phyloP scores from a whole-genome alignment of 2,329 filamentous ascomycete genomes.

The Akanthomyces lecanii region DNA sequence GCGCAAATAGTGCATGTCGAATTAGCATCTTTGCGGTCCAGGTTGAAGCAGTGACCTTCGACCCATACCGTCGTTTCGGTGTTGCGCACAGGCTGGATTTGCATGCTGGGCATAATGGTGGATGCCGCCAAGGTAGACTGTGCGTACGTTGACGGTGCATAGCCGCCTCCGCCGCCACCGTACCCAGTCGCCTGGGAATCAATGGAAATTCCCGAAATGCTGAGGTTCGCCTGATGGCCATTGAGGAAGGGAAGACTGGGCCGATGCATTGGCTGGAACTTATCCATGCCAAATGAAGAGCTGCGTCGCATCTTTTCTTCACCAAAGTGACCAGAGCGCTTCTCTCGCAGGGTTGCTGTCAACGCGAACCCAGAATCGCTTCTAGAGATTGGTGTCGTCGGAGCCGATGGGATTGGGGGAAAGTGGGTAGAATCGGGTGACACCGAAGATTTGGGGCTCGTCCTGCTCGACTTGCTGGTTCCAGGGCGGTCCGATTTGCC shows the following conservation, averaged over 20 bases:
- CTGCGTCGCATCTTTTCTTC: slow-evolving; percentile 78
- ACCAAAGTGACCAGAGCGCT: slow-evolving; percentile 86
- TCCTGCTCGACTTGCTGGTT: slow-evolving; percentile 63
- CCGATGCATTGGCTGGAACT: slow-evolving; percentile 61
- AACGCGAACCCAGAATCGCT: slow-evolving; percentile 90
- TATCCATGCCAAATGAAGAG: slow-evolving; percentile 85
- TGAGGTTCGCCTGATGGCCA: slow-evolving; percentile 56
- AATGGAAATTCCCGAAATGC: slow-evolving; percentile 56
- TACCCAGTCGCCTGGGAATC: slow-evolving; percentile 60
- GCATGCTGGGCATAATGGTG: slow-evolving; percentile 81
- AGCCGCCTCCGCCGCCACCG: slow-evolving; percentile 56
- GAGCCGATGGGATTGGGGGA: slow-evolving; percentile 68
- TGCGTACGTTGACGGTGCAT: slow-evolving; percentile 79
- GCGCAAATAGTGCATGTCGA: slow-evolving; percentile 70
- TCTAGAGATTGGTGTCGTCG: slow-evolving; percentile 74
- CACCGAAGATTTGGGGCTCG: slow-evolving; percentile 59
- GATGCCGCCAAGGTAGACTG: slow-evolving; percentile 82
- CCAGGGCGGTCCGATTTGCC: slow-evolving; percentile 69
- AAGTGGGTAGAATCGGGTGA: slow-evolving; percentile 79
- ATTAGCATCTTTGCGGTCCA: slow-evolving; percentile 53
- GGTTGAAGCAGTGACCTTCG: slow-evolving; percentile 77
- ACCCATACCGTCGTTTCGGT: slow-evolving; percentile 79
- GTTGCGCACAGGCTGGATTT: slow-evolving; percentile 72
- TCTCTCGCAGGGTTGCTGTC: slow-evolving; percentile 82
- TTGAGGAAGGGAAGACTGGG: slow-evolving; percentile 72